Evolutionary conservation across 768 basidiomycete species (phyloP).

Genomic region (Leccinum pellstonianum): DNA sequence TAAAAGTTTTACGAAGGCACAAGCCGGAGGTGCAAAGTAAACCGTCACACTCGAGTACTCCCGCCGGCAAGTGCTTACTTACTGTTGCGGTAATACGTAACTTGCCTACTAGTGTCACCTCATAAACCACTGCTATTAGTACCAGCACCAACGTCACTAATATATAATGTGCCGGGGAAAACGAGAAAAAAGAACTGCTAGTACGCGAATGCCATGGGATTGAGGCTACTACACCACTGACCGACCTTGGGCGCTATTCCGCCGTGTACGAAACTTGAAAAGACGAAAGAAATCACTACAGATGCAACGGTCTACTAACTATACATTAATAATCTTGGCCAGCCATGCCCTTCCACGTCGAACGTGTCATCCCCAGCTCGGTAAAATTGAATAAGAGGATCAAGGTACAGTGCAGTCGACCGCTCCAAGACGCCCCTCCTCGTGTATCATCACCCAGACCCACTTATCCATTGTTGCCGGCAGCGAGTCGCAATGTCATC

Average conservation of each 20-base stretch:
- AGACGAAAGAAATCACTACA: too few relatives aligned
- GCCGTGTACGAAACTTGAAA: not conserved
- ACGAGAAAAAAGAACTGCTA: not conserved
- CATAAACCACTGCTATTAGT: not conserved
- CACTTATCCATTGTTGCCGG: conserved; percentile 20
- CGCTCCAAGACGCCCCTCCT: not conserved
- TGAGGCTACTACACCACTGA: not conserved
- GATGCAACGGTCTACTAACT: too few relatives aligned
- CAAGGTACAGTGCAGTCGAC: conserved; percentile 10
- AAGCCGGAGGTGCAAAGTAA: not conserved
- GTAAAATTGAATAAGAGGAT: conserved; percentile 13
- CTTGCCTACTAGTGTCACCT: not conserved
- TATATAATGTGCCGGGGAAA: not conserved
- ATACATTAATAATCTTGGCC: not conserved
- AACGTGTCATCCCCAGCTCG: conserved; percentile 12
- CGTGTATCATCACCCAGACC: not conserved
- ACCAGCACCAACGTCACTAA: not conserved
- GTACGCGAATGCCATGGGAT: not conserved
- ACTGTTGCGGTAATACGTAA: too few relatives aligned
- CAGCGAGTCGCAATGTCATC: conserved; percentile 59
- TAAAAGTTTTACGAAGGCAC: not conserved
- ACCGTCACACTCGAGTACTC: not conserved
- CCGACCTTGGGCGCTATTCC: conserved; percentile 1
- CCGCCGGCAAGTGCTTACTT: not conserved
- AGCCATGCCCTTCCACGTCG: conserved; percentile 5